Percentiles rank a stretch among this genome's conserved stretches.
Evolutionary conservation across 2,329 filamentous ascomycete genomes (phyloP).

Genomic region (Cladosporium velox): DNA sequence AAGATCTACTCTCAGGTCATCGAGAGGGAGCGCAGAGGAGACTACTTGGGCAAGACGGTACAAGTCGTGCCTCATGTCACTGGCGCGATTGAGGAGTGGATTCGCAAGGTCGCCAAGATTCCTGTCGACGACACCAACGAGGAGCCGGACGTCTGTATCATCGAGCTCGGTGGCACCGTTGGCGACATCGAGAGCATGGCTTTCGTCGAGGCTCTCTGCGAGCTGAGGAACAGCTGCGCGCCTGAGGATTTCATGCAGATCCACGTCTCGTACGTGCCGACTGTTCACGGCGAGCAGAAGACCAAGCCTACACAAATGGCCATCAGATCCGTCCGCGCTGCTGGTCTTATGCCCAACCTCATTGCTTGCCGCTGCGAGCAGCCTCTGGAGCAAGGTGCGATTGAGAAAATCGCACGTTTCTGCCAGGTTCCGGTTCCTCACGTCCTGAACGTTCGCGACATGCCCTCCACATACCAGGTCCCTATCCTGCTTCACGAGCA

Average conservation of each 20-base stretch:
- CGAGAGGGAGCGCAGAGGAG: conserved; percentile 67
- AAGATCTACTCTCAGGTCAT: conserved; percentile 94
- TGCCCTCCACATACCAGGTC: conserved; percentile 90
- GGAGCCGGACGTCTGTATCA: conserved; percentile 89
- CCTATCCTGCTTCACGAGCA: conserved; percentile 88
- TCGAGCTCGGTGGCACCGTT: conserved; percentile 69
- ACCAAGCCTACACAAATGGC: conserved; percentile 96
- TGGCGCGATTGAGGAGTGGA: conserved; percentile 89
- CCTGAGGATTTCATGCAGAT: conserved; percentile 84
- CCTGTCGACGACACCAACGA: conserved; percentile 82
- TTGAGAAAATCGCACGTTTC: conserved; percentile 84
- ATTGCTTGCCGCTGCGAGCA: conserved; percentile 91
- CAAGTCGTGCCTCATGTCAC: conserved; percentile 93
- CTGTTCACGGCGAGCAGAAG: conserved; percentile 79
- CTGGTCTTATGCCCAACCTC: conserved; percentile 65
- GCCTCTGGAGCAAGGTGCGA: conserved; percentile 70
- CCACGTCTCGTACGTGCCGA: conserved; percentile 83
- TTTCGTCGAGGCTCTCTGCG: conserved; percentile 83
- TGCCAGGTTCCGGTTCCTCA: conserved; percentile 86
- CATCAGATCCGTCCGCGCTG: conserved; percentile 79
- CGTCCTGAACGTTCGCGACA: conserved; percentile 83
- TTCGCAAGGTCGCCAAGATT: conserved; percentile 79
- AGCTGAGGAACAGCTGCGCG: conserved; percentile 71
- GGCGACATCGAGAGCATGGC: conserved; percentile 85
- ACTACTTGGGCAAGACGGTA: conserved; percentile 87